Conservation (phyloP, 345 rosid species). For the Salix udensis region DNA sequence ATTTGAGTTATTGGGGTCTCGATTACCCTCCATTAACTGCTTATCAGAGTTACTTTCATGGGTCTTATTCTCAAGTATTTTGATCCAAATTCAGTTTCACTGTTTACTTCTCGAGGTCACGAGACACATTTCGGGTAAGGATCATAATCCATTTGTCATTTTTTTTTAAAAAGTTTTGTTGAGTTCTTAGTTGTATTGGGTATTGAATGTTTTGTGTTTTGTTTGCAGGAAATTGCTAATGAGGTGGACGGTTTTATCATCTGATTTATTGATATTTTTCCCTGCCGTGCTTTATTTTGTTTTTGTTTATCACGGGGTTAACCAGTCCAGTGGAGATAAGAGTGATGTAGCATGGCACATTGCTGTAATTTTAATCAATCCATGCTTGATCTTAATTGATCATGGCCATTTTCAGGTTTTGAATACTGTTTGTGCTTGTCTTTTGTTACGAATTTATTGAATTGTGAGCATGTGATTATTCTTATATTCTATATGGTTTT, state of each 20-base stretch:
- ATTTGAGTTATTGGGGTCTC: conserved; percentile 89
- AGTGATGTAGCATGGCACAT: conserved; percentile 70
- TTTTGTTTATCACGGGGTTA: conserved; percentile 37
- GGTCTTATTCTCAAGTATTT: conserved; percentile 60
- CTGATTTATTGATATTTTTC: conserved; percentile 74
- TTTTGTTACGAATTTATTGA: not conserved
- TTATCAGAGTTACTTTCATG: conserved; percentile 87
- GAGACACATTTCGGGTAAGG: conserved; percentile 77
- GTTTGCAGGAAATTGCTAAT: conserved; percentile 73
- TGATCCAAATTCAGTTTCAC: conserved; percentile 63
- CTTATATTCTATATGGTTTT: conserved; percentile 18
- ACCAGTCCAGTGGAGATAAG: conserved; percentile 13
- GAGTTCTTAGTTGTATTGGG: not conserved
- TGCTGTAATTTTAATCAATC: conserved; percentile 64
- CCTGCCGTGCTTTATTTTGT: conserved; percentile 72
- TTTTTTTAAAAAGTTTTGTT: not conserved
- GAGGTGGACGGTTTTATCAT: conserved; percentile 88
- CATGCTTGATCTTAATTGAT: conserved; percentile 79
- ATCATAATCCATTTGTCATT: not conserved
- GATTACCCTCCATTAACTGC: conserved; percentile 98
- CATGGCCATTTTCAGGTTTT: conserved; percentile 98
- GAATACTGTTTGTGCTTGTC: not conserved
- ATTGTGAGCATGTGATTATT: conserved; percentile 2
- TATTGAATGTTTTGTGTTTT: conserved; percentile 6
- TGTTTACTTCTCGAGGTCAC: conserved; percentile 64